These are phyloP conservation scores for Hemileccinum impolitum DNA, from an alignment of 768 basidiomycete genomes.

Conservation along the genomic window DNA sequence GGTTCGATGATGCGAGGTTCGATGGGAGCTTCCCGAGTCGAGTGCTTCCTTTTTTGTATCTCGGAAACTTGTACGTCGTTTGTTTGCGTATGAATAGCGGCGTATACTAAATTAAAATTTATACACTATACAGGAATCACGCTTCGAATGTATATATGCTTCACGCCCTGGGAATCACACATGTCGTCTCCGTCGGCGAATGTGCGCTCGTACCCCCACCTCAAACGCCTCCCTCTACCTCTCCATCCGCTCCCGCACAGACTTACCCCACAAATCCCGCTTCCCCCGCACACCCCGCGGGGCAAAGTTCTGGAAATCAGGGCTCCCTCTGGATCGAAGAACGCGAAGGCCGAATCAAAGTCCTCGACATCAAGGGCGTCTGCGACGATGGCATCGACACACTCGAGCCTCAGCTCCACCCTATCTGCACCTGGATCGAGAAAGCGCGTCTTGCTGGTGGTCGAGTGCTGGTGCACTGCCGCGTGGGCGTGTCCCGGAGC, in stretches of 20 bases:
- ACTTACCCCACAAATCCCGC: slow-evolving; percentile 2
- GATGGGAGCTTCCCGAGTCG: slow-evolving; percentile 96
- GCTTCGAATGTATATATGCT: slow-evolving; percentile 95
- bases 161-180: slow-evolving; percentile 91
- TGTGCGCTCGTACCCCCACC: slow-evolving; percentile 84
- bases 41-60: slow-evolving; percentile 87
- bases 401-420: slow-evolving; percentile 81
- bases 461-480: slow-evolving; percentile 90
- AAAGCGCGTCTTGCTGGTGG: slow-evolving; percentile 78
- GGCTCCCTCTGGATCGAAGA: slow-evolving; percentile 88
- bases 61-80: slow-evolving; percentile 84
- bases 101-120: background rate
- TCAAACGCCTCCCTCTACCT: slow-evolving; percentile 28
- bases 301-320: slow-evolving; percentile 49
- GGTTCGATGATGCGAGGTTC: slow-evolving; percentile 92
- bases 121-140: slow-evolving; percentile 64
- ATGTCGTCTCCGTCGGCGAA: slow-evolving; percentile 96
- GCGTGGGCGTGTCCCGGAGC: slow-evolving; percentile 97
- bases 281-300: slow-evolving; percentile 33
- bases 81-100: background rate
- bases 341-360: slow-evolving; percentile 83
- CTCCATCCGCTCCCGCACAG: background rate
- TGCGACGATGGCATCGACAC: slow-evolving; percentile 98
- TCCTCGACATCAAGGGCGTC: slow-evolving; percentile 87
- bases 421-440: slow-evolving; percentile 94